Base-by-base conservation (phyloP, 345 rosid species). In the Brassica incana region DNA sequence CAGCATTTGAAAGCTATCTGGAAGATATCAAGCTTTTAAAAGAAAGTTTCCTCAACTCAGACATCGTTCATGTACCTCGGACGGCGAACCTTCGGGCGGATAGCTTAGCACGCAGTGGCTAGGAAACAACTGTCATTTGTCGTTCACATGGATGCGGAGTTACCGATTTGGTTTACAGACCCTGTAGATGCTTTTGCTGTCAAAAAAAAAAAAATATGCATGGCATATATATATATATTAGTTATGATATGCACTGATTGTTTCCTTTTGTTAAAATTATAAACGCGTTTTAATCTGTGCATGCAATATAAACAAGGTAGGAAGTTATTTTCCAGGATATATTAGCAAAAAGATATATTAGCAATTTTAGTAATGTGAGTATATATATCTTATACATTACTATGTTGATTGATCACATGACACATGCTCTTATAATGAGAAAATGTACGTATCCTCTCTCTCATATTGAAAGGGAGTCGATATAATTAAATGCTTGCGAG, bases 341-440 rank as follows among this genome's bases (percentile, higher is more conserved):
- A 16, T 54, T 18, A 56, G 1, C 1, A 56, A 8, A 23, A 23
- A 23, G 7, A 15, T 54, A 54, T 54, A 16, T 54, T 18, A 56
- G 1, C 1, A 56, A 8, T 56, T 56, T 56, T 2, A 58, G 27
- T 8, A 58, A 20, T 58, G 62, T 56, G 29, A 3, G 15, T 36
- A 36, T 36, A 50, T 12, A 58, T 23, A 60, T 23, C 23, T 3
- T 59, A 23, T 60, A 25, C 8, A 25, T 61, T 56, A 56, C 5
- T 25, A 40, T 2, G 59, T 64, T 29, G 48, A 71, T 71, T 52
- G 59, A 64, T 78, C 81, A 79, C 8, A 52, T n/a, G 59, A 52
- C 59, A n/a, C 74, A 67, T 73, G 65, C 74, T 20, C 61, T 67
- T 52, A 36, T 60, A 77, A 77, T 67, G 69, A 23, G 30, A 73